Percentiles rank a stretch among this genome's conserved stretches.
Evolutionary conservation across 805 yeast genomes (phyloP).

Genomic region (Nakazawaea holstii): DNA sequence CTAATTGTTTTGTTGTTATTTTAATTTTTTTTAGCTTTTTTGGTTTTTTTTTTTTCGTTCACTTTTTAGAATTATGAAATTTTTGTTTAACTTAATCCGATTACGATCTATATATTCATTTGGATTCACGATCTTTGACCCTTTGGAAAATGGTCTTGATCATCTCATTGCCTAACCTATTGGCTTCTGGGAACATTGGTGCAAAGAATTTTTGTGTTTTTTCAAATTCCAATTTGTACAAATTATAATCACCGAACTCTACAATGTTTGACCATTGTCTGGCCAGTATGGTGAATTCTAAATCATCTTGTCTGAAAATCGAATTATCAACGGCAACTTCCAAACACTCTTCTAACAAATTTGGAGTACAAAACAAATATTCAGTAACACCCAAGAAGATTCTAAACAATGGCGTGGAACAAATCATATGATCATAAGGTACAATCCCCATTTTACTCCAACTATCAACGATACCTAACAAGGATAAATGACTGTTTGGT

Average conservation of each 20-base stretch:
- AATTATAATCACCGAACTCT: slow-evolving; percentile 63
- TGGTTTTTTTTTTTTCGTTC: not conserved
- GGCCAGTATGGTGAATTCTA: slow-evolving; percentile 90
- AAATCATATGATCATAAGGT: slow-evolving; percentile 95
- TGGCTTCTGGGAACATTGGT: slow-evolving; percentile 87
- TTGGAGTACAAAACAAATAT: slow-evolving; percentile 81
- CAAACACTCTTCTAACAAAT: slow-evolving; percentile 73
- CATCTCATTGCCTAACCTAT: slow-evolving; percentile 89
- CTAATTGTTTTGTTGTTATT: not conserved
- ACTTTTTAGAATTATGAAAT: not conserved
- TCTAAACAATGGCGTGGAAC: slow-evolving; percentile 91
- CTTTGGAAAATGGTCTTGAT: slow-evolving; percentile 61
- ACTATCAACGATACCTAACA: slow-evolving; percentile 88
- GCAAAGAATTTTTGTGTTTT: slow-evolving; percentile 76
- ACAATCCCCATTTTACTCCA: slow-evolving; percentile 83
- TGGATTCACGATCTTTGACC: slow-evolving; percentile 19
- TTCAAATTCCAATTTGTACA: slow-evolving; percentile 70
- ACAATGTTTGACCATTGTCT: slow-evolving; percentile 84
- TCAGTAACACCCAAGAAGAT: slow-evolving; percentile 93
- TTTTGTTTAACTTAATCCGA: not conserved
- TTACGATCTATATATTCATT: no score
- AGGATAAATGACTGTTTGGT: slow-evolving; percentile 86
- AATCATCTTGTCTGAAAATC: slow-evolving; percentile 79
- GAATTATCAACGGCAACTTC: slow-evolving; percentile 62
- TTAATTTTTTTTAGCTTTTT: not conserved